Evolutionary conservation across 2,329 filamentous ascomycete species (phyloP), one percentile per base, ranked within the genome.

Genomic region (Hypoxylon rubiginosum): DNA sequence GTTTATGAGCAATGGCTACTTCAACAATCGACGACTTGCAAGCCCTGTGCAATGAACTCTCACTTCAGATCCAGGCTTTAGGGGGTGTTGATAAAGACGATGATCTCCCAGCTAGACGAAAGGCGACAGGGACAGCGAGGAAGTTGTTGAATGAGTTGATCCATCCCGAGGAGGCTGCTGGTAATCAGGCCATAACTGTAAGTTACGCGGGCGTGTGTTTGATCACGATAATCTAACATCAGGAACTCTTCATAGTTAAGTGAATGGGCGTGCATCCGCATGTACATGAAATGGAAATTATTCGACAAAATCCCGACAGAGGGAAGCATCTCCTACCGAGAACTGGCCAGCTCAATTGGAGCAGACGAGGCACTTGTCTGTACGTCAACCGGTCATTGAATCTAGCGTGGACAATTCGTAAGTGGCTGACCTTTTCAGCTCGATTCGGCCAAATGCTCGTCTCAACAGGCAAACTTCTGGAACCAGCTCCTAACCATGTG

Each of bases 401-500:
- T 7, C 9, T n/a, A 13, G 34, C 21, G 21, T 21, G 2, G 15
- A 41, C 39, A 17, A 24, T 4, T 17, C n/a, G 5, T 17, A 36
- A 13, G 13, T 36, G 11, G 24, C 51, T 58, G 21, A 60, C 45
- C 15, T 43, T n/a, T 26, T 24, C n/a, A 65, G 62, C 46, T 46
- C 64, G 67, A 26, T 39, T 69, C 32, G 60, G 64, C 4, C 67
- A 67, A 54, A 67, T 72, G 61, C 66, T 72, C 46, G 70, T 72
- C 11, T 64, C 70, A 13, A 67, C 65, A 17, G 68, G 68, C 10
- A 66, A 58, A 50, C 59, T 72, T 19, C 28, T 59, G 30, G 58
- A 64, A 56, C 53, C 65, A 11, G 24, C 21, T 15, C 34, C 66
- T 2, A 49, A 56, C 41, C 49, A 56, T 8, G 64, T 72, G 10